Percentiles rank a stretch among this genome's conserved stretches.
Evolutionary conservation across 805 yeast genomes (phyloP).

Genomic region (Saccharomyces paradoxus): DNA sequence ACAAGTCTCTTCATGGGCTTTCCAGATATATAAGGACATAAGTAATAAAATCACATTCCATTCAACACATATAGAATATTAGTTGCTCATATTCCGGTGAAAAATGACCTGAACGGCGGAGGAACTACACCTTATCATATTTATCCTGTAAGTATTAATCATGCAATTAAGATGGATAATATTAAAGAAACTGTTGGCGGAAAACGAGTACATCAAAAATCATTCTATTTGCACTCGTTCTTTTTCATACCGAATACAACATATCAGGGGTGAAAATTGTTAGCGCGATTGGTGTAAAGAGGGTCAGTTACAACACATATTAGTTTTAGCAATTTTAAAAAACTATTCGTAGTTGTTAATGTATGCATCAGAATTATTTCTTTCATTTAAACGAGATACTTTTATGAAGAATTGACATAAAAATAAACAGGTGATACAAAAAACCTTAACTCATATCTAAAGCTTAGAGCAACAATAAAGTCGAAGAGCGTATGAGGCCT

Average conservation of each 20-base stretch:
- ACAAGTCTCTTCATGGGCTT: neutral
- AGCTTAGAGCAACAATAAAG: neutral
- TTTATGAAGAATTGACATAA: too few relatives aligned
- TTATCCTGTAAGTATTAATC: conserved; percentile 36
- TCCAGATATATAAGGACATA: neutral
- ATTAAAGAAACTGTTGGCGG: too few relatives aligned
- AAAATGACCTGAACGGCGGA: conserved; percentile 39
- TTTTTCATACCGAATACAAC: too few relatives aligned
- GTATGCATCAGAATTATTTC: neutral
- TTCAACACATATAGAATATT: too few relatives aligned
- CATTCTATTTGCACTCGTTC: too few relatives aligned
- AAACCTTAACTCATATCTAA: neutral
- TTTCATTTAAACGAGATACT: neutral
- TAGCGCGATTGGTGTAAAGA: too few relatives aligned
- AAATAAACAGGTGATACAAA: too few relatives aligned
- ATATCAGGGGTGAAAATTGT: too few relatives aligned
- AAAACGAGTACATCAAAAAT: too few relatives aligned
- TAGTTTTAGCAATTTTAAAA: neutral
- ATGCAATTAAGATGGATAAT: too few relatives aligned
- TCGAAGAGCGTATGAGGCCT: neutral
- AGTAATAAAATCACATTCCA: neutral
- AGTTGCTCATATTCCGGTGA: too few relatives aligned
- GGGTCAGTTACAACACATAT: neutral
- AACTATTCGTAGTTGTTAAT: too few relatives aligned
- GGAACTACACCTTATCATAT: conserved; percentile 37